phyloP scores from a whole-genome alignment of 2,329 filamentous ascomycete genomes.

The Phyllosticta capitalensis region DNA sequence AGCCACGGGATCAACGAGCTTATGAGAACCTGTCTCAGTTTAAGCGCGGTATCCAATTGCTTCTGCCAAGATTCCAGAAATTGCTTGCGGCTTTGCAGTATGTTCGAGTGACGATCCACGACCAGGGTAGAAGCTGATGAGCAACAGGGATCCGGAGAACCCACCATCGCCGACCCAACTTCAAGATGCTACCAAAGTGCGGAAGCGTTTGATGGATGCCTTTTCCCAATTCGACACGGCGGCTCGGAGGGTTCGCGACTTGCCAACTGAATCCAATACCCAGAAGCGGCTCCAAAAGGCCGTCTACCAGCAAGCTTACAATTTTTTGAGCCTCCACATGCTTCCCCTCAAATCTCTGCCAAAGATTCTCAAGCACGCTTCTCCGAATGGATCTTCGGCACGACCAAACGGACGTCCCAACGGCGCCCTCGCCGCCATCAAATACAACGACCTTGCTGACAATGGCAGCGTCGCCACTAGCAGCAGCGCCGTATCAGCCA shows the following conservation, averaged over 20 bases:
- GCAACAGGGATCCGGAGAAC: slow-evolving; percentile 46
- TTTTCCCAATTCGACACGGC: slow-evolving; percentile 82
- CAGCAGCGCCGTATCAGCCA: slow-evolving; percentile 50
- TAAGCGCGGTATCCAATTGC: slow-evolving; percentile 71
- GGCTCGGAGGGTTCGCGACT: slow-evolving; percentile 69
- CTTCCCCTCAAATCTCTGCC: slow-evolving; percentile 58
- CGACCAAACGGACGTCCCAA: slow-evolving; percentile 24
- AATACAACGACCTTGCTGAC: slow-evolving; percentile 44
- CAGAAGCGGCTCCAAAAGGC: slow-evolving; percentile 70
- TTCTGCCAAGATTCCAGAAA: slow-evolving; percentile 78
- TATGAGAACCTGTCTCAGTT: slow-evolving; percentile 82
- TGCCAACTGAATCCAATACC: slow-evolving; percentile 61
- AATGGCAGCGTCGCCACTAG: slow-evolving; percentile 44
- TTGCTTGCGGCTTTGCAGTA: slow-evolving; percentile 62
- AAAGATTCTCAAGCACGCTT: slow-evolving; percentile 44
- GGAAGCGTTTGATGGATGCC: slow-evolving; percentile 80
- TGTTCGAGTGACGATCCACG: slow-evolving; percentile 14
- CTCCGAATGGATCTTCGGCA: slow-evolving; percentile 34
- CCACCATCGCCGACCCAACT: slow-evolving; percentile 62
- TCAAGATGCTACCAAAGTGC: slow-evolving; percentile 75
- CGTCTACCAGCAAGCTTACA: slow-evolving; percentile 71
- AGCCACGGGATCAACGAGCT: slow-evolving; percentile 65
- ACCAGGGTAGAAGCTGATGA: background rate
- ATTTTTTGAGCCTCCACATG: slow-evolving; percentile 84
- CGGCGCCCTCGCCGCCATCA: slow-evolving; percentile 46